These are phyloP conservation scores for Clonostachys rhizophaga DNA, from an alignment of 2,329 filamentous ascomycete species.

Conservation along the genomic window DNA sequence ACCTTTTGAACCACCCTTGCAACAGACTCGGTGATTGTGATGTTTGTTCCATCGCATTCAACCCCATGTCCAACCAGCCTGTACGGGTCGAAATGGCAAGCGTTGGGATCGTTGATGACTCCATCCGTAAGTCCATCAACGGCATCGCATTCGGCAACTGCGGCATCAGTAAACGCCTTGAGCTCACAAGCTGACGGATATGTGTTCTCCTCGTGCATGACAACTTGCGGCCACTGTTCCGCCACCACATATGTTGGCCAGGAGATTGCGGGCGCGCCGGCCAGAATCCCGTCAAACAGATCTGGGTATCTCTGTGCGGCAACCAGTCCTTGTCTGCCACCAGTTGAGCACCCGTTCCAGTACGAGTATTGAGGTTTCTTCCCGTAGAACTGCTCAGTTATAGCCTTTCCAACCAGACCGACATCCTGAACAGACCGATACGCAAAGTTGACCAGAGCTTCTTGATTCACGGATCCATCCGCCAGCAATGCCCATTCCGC, in stretches of 20 bases:
- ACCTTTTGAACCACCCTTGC: too few relatives aligned
- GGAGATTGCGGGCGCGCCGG: constrained; percentile 32
- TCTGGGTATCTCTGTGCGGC: constrained; percentile 39
- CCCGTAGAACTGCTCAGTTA: constrained; percentile 35
- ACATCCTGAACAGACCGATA: constrained; percentile 9
- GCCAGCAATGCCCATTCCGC: constrained; percentile 1
- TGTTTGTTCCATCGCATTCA: too few relatives aligned
- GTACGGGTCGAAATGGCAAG: background rate
- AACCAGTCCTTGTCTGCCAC: constrained; percentile 48
- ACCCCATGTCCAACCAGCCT: too few relatives aligned
- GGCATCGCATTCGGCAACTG: constrained; percentile 39
- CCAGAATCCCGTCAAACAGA: constrained; percentile 42
- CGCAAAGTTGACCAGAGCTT: constrained; percentile 13
- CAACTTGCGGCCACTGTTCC: constrained; percentile 16
- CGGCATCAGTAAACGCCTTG: constrained; percentile 27
- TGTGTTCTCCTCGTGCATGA: constrained; percentile 16
- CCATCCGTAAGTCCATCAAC: constrained; percentile 41
- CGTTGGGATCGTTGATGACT: constrained; percentile 24
- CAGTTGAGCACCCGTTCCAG: constrained; percentile 44
- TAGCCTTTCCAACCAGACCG: constrained; percentile 25
- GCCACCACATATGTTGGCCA: constrained; percentile 18
- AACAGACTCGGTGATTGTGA: too few relatives aligned
- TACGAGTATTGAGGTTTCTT: constrained; percentile 30
- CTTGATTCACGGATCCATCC: constrained; percentile 12
- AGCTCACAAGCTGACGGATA: constrained; percentile 2